A percentile compares a stretch with the other conserved stretches of the same genome.
Evolutionary conservation across 768 basidiomycete species (phyloP).

Genomic region (Trametes cubensis): DNA sequence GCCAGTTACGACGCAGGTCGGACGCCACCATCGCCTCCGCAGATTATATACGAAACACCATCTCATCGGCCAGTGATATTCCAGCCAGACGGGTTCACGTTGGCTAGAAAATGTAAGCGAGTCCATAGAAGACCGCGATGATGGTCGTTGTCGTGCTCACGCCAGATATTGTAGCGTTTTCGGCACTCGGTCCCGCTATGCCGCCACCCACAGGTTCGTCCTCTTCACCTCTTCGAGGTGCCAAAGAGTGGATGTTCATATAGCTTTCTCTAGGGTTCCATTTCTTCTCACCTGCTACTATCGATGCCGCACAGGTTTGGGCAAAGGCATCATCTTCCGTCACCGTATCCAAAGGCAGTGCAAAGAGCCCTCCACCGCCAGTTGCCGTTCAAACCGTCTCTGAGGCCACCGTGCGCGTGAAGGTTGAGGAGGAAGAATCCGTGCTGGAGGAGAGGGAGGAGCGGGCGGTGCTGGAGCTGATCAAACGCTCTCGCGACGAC

Average conservation of each 20-base stretch:
- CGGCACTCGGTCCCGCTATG: not conserved
- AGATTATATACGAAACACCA: not conserved
- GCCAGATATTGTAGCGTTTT: not conserved
- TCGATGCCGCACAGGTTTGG: no score
- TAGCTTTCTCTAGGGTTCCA: no score
- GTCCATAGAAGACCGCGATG: not conserved
- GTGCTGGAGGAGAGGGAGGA: slow-evolving; percentile 3
- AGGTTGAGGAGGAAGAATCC: slow-evolving; percentile 2
- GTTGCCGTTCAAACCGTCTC: no score
- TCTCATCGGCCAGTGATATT: not conserved
- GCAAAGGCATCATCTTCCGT: not conserved
- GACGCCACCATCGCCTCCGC: not conserved
- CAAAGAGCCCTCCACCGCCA: not conserved
- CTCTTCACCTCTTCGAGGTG: no score
- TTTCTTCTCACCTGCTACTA: no score
- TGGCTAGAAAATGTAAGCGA: not conserved
- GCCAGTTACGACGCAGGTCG: not conserved
- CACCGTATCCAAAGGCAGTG: no score
- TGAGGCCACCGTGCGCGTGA: not conserved
- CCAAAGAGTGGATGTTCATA: no score
- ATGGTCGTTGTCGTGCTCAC: not conserved
- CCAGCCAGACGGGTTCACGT: not conserved
- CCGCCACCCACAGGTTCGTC: no score
- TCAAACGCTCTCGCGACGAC: not conserved
- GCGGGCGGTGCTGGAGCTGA: not conserved